Base-by-base conservation (phyloP, 2,329 filamentous ascomycete genomes). In the Alternaria angustiovoidea region DNA sequence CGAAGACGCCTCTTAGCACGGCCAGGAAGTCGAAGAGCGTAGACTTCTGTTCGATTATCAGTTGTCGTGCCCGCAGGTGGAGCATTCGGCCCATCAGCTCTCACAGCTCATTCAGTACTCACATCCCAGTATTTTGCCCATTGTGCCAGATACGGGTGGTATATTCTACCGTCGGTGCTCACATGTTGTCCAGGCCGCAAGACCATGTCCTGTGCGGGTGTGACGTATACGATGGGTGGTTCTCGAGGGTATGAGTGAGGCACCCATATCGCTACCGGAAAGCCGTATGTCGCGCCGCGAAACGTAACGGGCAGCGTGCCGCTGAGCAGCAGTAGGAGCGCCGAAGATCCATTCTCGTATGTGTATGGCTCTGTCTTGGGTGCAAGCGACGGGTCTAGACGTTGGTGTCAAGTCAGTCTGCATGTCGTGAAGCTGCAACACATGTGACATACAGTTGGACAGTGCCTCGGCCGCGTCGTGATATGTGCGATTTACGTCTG, bases 351-450 rank as follows among this genome's bases (percentile, higher is more conserved):
- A 83, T 92, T 92, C 70, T 97, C 91, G 77, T 94, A 96, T 57
- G 94, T 98, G 80, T 98, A 96, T 52, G 98, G 94, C 78, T 98
- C 94, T 62, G 95, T 99, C 69, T 92, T 88, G 26, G 94, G 93
- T 8, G 90, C 87, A 22, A 99, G 84, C 2, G 92, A 38, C 32
- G 46, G 46, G 32, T 49, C 46, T 49, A 20, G 30, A 49, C 2
- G 32, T 49, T 26, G 46, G 46, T 11, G 46, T 36, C 16, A 12
- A 26, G 46, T 49, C 16, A 38, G 46, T 49, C 24, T 38, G 32
- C 20, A 32, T 49, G 46, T 36, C 46, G 46, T 18, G 46, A n/a
- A 49, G 46, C 32, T 49, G 30, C 32, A 18, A 38, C 46, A n/a
- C 46, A 49, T 49, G 46, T 38, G 46, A 91, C 7, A 93, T 88